These are phyloP conservation scores for Lepiota brunneoincarnata DNA, from an alignment of 768 basidiomycete genomes.

Conservation along the genomic window DNA sequence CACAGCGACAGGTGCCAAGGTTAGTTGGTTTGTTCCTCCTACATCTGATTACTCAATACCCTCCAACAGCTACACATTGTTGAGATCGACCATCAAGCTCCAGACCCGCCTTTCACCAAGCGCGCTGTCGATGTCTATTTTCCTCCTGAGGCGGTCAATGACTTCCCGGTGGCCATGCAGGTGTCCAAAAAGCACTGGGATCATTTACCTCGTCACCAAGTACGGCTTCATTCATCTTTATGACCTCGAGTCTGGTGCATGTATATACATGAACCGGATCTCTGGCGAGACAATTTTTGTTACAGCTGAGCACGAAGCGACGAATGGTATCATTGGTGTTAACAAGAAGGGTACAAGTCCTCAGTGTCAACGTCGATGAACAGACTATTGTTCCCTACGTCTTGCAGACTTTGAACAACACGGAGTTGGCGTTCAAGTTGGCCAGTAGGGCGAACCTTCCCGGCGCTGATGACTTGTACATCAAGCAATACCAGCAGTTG, in stretches of 20 bases:
- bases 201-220: conserved; percentile 96
- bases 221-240: conserved; percentile 99
- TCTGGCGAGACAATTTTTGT: conserved; percentile 99
- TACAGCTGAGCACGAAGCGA: conserved; percentile 92
- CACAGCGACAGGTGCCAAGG: conserved; percentile 97
- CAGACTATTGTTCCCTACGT: conserved; percentile 96
- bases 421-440: conserved; percentile 96
- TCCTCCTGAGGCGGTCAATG: conserved; percentile 96
- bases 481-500: conserved; percentile 89
- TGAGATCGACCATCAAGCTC: conserved; percentile 93
- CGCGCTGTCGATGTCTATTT: conserved; percentile 99
- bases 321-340: conserved; percentile 96
- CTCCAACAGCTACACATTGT: conserved; percentile 86
- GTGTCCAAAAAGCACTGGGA: conserved; percentile 96
- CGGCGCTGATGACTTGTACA: conserved; percentile 95
- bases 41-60: conserved; percentile 8
- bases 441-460: conserved; percentile 95
- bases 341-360: conserved; percentile 99
- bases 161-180: conserved; percentile 99
- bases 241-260: conserved; percentile 94
- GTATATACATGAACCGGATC: conserved; percentile 99
- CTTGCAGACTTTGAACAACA: conserved; percentile 90
- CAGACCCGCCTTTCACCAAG: conserved; percentile 92
- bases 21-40: conserved; percentile 31
- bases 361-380: conserved; percentile 96